Evolutionary conservation across 169 alveolate species (phyloP).

Genomic region (Blepharisma undulans): DNA sequence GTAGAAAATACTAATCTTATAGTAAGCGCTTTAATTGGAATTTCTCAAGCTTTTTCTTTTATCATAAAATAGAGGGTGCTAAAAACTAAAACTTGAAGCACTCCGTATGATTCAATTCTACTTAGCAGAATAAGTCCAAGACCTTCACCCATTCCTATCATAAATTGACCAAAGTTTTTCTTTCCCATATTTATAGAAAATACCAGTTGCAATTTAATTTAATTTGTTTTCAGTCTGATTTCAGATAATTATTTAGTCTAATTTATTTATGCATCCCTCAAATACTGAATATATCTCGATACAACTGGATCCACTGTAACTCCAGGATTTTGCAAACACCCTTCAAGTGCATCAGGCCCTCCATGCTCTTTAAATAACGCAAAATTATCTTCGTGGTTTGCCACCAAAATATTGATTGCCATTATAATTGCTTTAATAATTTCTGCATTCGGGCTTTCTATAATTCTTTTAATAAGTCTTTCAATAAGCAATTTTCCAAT

Average conservation of each 20-base stretch:
- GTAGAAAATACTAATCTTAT: background rate
- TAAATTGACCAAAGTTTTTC: background rate
- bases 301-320: background rate
- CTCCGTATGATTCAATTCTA: background rate
- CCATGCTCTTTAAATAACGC: background rate
- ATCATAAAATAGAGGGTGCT: background rate
- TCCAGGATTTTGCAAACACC: background rate
- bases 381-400: background rate
- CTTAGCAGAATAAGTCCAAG: background rate
- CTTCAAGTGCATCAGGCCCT: background rate
- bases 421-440: background rate
- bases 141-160: background rate
- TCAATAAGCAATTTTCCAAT: background rate
- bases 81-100: background rate
- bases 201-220: no score
- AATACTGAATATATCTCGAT: background rate
- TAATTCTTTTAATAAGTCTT: background rate
- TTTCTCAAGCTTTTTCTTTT: background rate
- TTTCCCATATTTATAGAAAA: background rate
- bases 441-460: background rate
- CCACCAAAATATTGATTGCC: background rate
- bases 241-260: background rate
- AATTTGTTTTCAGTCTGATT: no score
- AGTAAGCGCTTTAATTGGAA: background rate
- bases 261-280: background rate